phyloP scores from a whole-genome alignment of 345 rosid species.

The Isatis tinctoria region DNA sequence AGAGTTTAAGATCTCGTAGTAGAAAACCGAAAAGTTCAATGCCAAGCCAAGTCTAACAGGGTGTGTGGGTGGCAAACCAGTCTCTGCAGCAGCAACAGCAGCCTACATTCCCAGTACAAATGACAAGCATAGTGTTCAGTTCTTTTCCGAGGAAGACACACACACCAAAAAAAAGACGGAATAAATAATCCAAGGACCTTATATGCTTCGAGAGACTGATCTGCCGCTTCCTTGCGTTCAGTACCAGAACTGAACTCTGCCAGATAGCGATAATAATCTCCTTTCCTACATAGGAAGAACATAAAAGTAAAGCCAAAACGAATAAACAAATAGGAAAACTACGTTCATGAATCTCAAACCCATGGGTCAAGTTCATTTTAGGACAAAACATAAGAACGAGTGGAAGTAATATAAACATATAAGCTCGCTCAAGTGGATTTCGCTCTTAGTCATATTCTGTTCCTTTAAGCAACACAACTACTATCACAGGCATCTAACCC shows the following conservation, averaged over 20 bases:
- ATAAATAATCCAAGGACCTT: conserved; percentile 23
- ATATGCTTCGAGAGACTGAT: conserved; percentile 50
- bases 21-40: conserved; percentile 52
- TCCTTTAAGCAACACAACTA: background rate
- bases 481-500: background rate
- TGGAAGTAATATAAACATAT: background rate
- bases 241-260: conserved; percentile 49
- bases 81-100: conserved; percentile 48
- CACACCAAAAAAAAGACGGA: background rate
- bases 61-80: conserved; percentile 51
- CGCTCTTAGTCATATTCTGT: background rate
- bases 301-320: background rate
- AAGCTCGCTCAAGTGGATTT: background rate
- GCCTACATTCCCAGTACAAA: conserved; percentile 26
- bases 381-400: background rate
- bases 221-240: conserved; percentile 54
- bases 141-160: background rate
- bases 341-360: background rate
- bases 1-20: conserved; percentile 55
- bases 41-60: conserved; percentile 56
- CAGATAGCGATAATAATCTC: conserved; percentile 49
- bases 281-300: conserved; percentile 40
- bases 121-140: background rate
- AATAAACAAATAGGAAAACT: background rate
- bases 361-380: background rate